Conservation (phyloP, 768 basidiomycete genomes). For the Rubroboletus satanas region DNA sequence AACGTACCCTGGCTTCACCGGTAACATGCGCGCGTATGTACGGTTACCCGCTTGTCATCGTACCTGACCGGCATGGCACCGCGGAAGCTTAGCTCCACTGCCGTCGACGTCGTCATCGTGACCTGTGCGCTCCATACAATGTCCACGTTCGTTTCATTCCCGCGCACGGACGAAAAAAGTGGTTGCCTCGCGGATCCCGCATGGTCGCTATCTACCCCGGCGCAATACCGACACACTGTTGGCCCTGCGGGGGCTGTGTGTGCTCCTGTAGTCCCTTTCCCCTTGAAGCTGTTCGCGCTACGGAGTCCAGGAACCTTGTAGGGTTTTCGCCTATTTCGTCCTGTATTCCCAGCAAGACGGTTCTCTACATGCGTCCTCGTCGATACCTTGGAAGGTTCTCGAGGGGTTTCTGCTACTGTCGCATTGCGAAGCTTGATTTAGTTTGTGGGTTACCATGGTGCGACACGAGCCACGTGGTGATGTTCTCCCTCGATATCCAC, state of each 20-base stretch:
- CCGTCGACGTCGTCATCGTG: slow-evolving; percentile 24
- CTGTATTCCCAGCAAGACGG: background rate
- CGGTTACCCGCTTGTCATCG: slow-evolving; percentile 13
- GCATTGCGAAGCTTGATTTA: slow-evolving; percentile 1
- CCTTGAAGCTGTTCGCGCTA: slow-evolving; percentile 16
- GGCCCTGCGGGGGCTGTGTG: slow-evolving; percentile 17
- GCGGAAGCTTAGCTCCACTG: slow-evolving; percentile 7
- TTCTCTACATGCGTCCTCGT: background rate
- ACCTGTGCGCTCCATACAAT: slow-evolving; percentile 10
- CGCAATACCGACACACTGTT: slow-evolving; percentile 17
- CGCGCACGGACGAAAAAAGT: slow-evolving; percentile 18
- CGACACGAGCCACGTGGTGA: slow-evolving; percentile 1
- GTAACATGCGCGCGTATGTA: background rate
- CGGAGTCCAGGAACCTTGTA: background rate
- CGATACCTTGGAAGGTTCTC: background rate
- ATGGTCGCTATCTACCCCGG: slow-evolving; percentile 21
- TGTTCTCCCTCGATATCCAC: slow-evolving; percentile 14
- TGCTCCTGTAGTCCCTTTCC: slow-evolving; percentile 4
- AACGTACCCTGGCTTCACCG: slow-evolving; percentile 6
- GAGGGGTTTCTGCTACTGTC: background rate
- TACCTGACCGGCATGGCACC: slow-evolving; percentile 22
- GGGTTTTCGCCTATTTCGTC: background rate
- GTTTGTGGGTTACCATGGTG: background rate
- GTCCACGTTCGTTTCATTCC: slow-evolving; percentile 29
- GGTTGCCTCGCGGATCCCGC: slow-evolving; percentile 29